These are phyloP conservation scores for Penicillium tannophilum DNA, from an alignment of 495 filamentous ascomycete genomes.

Conservation along the genomic window DNA sequence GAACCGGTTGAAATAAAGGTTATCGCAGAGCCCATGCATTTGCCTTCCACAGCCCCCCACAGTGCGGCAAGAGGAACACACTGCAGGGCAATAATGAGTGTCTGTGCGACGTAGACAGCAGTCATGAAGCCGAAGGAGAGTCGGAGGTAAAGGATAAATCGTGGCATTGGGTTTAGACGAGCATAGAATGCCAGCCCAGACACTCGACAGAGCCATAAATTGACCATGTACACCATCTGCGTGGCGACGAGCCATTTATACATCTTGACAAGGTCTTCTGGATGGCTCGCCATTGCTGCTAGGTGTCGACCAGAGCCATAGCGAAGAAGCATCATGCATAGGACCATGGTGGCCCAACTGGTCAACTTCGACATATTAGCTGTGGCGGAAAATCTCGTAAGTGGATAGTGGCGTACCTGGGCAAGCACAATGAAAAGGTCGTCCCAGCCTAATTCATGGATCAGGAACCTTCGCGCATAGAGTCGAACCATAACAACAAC, in stretches of 20 bases:
- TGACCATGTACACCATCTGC: conserved; percentile 26
- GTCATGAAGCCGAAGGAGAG: conserved; percentile 19
- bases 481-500: conserved; percentile 13
- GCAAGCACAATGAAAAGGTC: conserved; percentile 9
- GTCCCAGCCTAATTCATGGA: conserved; percentile 12
- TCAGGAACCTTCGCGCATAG: conserved; percentile 10
- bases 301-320: conserved; percentile 14
- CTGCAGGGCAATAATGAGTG: conserved; percentile 20
- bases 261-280: conserved; percentile 11
- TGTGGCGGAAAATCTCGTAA: background rate
- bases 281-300: background rate
- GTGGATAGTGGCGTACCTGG: conserved; percentile 5
- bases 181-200: conserved; percentile 26
- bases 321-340: conserved; percentile 7
- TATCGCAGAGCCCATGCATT: conserved; percentile 15
- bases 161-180: conserved; percentile 28
- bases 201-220: conserved; percentile 24
- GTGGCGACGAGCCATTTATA: conserved; percentile 20
- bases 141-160: conserved; percentile 17
- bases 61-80: conserved; percentile 21
- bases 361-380: conserved; percentile 2
- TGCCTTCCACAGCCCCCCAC: conserved; percentile 13
- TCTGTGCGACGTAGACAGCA: conserved; percentile 19
- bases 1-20: conserved; percentile 20
- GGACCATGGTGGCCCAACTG: conserved; percentile 11